Base-by-base conservation (phyloP, 768 basidiomycete genomes). In the Kwoniella pini region DNA sequence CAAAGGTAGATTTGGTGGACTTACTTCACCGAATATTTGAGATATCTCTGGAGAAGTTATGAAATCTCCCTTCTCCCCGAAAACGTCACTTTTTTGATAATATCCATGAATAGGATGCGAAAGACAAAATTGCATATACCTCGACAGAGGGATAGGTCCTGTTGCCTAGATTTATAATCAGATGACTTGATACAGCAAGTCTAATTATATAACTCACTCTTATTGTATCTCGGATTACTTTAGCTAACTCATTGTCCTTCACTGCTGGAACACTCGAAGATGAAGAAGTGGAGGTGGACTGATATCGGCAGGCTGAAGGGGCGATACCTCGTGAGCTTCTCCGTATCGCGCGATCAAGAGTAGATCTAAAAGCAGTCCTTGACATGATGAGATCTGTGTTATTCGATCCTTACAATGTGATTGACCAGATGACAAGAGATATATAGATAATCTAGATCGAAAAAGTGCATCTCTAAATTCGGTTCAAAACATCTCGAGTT, bases 1-100 rank as follows among this genome's bases (percentile, higher is more conserved):
- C n/a, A n/a, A n/a, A n/a, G n/a, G n/a, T n/a, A n/a, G n/a, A n/a
- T 42, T 42, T 9, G 19, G 11, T 13, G 26, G 12, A 77, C 85
- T 65, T 74, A 93, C 95, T 86, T 99, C 95, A 60, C 96, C 96
- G 75, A 98, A 98, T 0, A 90, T 85, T 76, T 97, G 93, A 69
- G 86, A 90, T 54, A 99, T 97, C 77, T 99, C 96, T 1, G 95
- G 96, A 68, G 89, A 92, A 11, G 96, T 99, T 21, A 89, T 88
- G 72, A 98, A 99, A 81, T 99, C 96, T 4, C 96, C 96, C 40
- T 83, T 81, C 0, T 85, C 64, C 12, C 96, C 96, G 70, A 99
- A 91, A 2, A 98, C 87, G 42, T 85, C 82, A 58, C 89, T 70
- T 58, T 73, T 71, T 81, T 88, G 90, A 81, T 98, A 98, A 80